Conservation (phyloP, 371 early-diverging fungal genomes). For the Mucor ambiguus region DNA sequence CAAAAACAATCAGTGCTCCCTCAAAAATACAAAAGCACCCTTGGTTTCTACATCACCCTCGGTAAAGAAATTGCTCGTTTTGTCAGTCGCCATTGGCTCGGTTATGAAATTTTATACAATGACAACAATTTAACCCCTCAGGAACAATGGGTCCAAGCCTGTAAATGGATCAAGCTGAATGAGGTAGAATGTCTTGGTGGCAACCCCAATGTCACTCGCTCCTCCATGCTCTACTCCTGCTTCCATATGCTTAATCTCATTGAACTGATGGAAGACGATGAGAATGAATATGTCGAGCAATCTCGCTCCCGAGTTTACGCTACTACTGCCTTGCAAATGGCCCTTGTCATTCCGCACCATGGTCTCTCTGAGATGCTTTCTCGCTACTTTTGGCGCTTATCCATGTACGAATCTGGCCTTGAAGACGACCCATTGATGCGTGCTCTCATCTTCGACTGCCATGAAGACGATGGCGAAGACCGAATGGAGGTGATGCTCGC, state of each 20-base stretch:
- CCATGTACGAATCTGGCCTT: constrained; percentile 41
- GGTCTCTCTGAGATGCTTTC: constrained; percentile 26
- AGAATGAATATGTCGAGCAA: constrained; percentile 29
- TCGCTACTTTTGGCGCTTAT: constrained; percentile 38
- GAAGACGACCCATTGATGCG: constrained; percentile 38
- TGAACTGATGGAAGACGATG: constrained; percentile 35
- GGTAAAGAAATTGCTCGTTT: constrained; percentile 30
- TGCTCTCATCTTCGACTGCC: constrained; percentile 35
- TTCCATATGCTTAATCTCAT: constrained; percentile 33
- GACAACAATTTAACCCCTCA: constrained; percentile 21
- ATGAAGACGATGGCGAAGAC: constrained; percentile 38
- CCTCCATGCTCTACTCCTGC: constrained; percentile 35
- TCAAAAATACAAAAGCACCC: constrained; percentile 7
- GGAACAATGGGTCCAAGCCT: constrained; percentile 43
- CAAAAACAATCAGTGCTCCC: constrained; percentile 12
- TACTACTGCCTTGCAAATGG: constrained; percentile 44
- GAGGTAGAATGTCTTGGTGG: constrained; percentile 52
- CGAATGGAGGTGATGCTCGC: constrained; percentile 37
- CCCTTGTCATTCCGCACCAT: constrained; percentile 32
- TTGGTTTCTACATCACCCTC: constrained; percentile 18
- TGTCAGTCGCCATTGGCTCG: constrained; percentile 39
- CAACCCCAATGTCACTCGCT: constrained; percentile 28
- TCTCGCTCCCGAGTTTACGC: constrained; percentile 42
- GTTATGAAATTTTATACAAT: constrained; percentile 42
- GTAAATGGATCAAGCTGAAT: constrained; percentile 49